Percentiles rank a stretch among this genome's conserved stretches.
These are phyloP conservation scores for Stagonosporopsis tanaceti DNA, from an alignment of 2,329 filamentous ascomycete genomes.

Conservation along the genomic window DNA sequence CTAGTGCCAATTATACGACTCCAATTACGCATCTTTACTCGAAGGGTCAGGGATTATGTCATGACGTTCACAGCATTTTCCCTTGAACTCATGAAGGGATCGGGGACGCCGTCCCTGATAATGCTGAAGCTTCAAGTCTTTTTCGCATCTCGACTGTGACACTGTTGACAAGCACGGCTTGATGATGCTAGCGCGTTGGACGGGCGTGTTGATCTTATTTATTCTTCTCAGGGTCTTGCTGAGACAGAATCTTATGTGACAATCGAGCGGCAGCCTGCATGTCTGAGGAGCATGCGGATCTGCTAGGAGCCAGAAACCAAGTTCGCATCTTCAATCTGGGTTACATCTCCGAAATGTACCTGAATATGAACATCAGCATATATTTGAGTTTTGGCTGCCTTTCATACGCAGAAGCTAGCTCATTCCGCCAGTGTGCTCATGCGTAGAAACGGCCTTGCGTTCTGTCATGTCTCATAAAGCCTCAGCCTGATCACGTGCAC, in stretches of 20 bases:
- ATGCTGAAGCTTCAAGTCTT: neutral
- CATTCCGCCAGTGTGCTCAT: neutral
- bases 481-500: conserved; percentile 2
- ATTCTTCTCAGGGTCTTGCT: too few relatives aligned
- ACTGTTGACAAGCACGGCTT: too few relatives aligned
- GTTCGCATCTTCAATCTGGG: too few relatives aligned
- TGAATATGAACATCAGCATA: neutral
- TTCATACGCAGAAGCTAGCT: too few relatives aligned
- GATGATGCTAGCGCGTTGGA: too few relatives aligned
- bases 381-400: neutral
- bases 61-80: neutral
- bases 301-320: too few relatives aligned
- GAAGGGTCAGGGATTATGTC: neutral
- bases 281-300: too few relatives aligned
- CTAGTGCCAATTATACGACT: neutral
- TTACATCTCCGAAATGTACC: too few relatives aligned
- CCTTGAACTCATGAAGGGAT: neutral
- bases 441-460: neutral
- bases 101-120: too few relatives aligned
- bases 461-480: neutral
- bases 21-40: neutral
- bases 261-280: too few relatives aligned
- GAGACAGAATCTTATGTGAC: too few relatives aligned
- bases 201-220: too few relatives aligned
- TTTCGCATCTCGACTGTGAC: neutral